Base-by-base conservation (phyloP, 2,329 filamentous ascomycete species). In the Penicillium sp. region DNA sequence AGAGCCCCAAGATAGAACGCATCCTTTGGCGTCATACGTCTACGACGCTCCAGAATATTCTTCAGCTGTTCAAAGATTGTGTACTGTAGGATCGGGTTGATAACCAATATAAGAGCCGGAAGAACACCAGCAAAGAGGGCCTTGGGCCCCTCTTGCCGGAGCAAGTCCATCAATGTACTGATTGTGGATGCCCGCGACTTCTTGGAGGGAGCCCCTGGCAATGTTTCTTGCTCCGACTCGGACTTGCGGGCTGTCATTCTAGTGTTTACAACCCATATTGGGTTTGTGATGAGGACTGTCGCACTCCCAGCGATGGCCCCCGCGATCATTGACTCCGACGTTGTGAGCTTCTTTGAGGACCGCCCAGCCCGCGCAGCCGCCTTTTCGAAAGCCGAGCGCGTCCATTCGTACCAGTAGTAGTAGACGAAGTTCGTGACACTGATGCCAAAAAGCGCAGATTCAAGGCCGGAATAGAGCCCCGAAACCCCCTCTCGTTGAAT, bases 351-450 rank as follows among this genome's bases (percentile, higher is more conserved):
- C 72, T 82, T 85, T 54, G 80, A 83, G 50, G 83, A 79, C 56
- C 88, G 83, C 31, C 86, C 87, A 48, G 86, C 77, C 62, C 81
- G 83, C 50, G 78, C 69, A 39, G 89, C 88, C 9, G 88, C 87
- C 56, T 78, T 74, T 57, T 75, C 88, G 74, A 97, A 96, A 67
- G 85, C 85, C 45, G 85, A 79, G 51, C 90, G 84, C 55, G 89
- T 93, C 87, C 88, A 98, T 75, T 98, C 93, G 72, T 97, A 98
- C 91, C 81, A 98, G 78, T 97, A 98, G 75, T 98, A 98, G 78
- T 98, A 98, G 41, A 98, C 91, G 68, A 98, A 98, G 77, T 98
- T 98, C 62, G 93, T 98, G 61, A 98, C 84, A 70, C 87, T 93
- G 75, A 98, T 97, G 69, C 93, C 93, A 70, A 98, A 96, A 40